phyloP scores from a whole-genome alignment of 306 rosid genomes.

The Rosa lucieae region DNA sequence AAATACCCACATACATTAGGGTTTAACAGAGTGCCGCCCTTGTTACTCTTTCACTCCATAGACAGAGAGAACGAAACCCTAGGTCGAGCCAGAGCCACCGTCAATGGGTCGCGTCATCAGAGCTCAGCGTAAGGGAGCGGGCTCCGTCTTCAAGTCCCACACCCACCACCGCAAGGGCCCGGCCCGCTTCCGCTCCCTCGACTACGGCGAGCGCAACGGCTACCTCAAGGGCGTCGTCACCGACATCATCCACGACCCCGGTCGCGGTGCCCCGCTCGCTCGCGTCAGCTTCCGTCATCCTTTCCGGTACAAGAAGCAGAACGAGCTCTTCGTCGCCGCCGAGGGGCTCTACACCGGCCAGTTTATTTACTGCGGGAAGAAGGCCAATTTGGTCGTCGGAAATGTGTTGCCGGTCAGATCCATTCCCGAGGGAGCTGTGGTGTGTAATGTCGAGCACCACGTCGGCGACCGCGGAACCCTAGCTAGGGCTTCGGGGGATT shows the following conservation, averaged over 20 bases:
- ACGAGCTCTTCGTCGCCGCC: constrained; percentile 31
- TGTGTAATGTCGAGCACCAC: constrained; percentile 33
- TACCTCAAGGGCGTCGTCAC: constrained; percentile 34
- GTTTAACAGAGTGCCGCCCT: neutral
- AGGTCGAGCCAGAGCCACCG: neutral
- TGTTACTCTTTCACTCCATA: neutral
- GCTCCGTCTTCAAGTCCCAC: constrained; percentile 33
- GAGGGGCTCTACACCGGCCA: constrained; percentile 34
- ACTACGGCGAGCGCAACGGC: constrained; percentile 34
- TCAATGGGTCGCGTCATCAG: constrained; percentile 31
- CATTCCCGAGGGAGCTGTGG: constrained; percentile 33
- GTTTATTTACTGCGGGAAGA: constrained; percentile 35
- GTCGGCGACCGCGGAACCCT: constrained; percentile 33
- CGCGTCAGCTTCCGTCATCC: constrained; percentile 33
- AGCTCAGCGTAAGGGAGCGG: constrained; percentile 30
- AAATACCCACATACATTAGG: neutral
- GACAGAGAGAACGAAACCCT: neutral
- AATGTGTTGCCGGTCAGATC: constrained; percentile 30
- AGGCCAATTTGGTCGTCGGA: constrained; percentile 30
- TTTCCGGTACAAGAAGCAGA: constrained; percentile 34
- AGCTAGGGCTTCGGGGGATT: constrained; percentile 34
- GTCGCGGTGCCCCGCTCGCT: constrained; percentile 31
- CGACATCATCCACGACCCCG: constrained; percentile 36
- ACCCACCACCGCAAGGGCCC: constrained; percentile 38
- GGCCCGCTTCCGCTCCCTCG: constrained; percentile 26